Conservation (phyloP, 2,329 filamentous ascomycete species). For the Colletotrichum sp. region DNA sequence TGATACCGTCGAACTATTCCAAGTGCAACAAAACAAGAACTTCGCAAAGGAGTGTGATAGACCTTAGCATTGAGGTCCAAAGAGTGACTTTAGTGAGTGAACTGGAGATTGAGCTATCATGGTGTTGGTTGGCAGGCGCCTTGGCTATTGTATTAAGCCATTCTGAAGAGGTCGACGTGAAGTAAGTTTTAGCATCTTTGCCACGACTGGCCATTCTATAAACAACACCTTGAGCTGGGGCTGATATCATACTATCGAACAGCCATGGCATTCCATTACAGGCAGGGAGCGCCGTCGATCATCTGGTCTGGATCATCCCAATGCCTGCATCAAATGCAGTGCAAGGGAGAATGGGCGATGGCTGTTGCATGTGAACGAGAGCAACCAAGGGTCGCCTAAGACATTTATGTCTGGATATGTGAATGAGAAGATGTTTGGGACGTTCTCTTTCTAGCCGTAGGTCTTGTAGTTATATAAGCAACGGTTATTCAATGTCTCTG, state of each 20-base stretch:
- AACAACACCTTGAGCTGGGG: background rate
- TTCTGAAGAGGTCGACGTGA: background rate
- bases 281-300: background rate
- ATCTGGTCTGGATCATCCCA: background rate
- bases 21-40: background rate
- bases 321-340: background rate
- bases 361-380: background rate
- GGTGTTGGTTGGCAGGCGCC: background rate
- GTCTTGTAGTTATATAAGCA: background rate
- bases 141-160: background rate
- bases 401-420: background rate
- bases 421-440: background rate
- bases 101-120: background rate
- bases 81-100: background rate
- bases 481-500: background rate
- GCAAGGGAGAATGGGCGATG: background rate
- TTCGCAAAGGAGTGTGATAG: background rate
- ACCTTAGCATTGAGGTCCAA: background rate
- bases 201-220: background rate
- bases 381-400: background rate
- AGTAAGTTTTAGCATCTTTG: background rate
- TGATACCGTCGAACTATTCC: background rate
- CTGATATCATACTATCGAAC: background rate
- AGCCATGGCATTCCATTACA: background rate
- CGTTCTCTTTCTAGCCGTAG: background rate